These are phyloP conservation scores for Leccinum subrobustum DNA, from an alignment of 1,284 basidiomycete genomes.

Conservation along the genomic window DNA sequence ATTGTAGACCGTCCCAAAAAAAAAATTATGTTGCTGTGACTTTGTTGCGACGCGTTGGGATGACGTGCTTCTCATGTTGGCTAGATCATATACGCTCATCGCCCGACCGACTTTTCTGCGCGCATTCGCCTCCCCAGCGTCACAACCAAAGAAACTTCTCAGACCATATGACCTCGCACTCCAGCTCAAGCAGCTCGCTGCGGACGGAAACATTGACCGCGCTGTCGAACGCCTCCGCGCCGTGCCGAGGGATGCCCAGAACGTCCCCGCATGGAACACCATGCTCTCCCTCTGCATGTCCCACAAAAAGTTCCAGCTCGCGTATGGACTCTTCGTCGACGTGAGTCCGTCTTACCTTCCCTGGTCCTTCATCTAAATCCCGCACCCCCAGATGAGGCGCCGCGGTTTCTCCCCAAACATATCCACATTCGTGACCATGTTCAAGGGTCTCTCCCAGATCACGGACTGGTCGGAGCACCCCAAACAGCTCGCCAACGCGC, in stretches of 20 bases:
- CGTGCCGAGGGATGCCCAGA: slow-evolving; percentile 67
- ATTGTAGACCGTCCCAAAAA: slow-evolving; percentile 7
- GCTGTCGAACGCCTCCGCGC: slow-evolving; percentile 63
- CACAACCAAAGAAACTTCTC: slow-evolving; percentile 34
- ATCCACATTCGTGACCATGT: slow-evolving; percentile 64
- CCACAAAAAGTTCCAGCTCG: slow-evolving; percentile 52
- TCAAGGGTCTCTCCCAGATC: slow-evolving; percentile 58
- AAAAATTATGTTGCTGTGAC: slow-evolving; percentile 26
- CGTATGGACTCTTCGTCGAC: slow-evolving; percentile 62
- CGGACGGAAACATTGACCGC: slow-evolving; percentile 50
- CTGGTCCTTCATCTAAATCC: neutral
- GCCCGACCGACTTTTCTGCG: slow-evolving; percentile 5
- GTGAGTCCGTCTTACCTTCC: slow-evolving; percentile 41
- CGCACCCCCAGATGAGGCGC: slow-evolving; percentile 68
- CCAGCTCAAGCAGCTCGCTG: slow-evolving; percentile 56
- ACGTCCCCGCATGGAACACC: slow-evolving; percentile 71
- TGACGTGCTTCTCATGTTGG: slow-evolving; percentile 22
- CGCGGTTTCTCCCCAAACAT: slow-evolving; percentile 65
- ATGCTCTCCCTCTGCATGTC: slow-evolving; percentile 62
- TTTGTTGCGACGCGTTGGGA: neutral
- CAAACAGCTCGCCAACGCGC: slow-evolving; percentile 59
- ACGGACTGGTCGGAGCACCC: slow-evolving; percentile 53
- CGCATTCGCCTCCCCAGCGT: neutral
- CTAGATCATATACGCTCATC: slow-evolving; percentile 6
- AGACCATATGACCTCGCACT: slow-evolving; percentile 58